phyloP scores from a whole-genome alignment of 768 basidiomycete genomes.

The Clitopilus passeckerianus region DNA sequence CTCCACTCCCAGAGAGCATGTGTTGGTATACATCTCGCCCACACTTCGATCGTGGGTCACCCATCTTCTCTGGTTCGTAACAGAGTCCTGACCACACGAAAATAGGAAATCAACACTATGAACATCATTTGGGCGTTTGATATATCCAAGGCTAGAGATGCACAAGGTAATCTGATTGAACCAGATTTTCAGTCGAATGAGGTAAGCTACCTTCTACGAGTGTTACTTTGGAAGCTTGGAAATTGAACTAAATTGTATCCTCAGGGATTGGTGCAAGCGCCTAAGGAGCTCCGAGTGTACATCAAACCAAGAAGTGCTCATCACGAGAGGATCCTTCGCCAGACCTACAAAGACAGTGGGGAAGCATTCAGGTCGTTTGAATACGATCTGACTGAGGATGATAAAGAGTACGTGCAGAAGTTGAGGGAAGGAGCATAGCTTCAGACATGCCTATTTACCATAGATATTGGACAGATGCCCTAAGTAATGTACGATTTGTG shows the following conservation, averaged over 20 bases:
- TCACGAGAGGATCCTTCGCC: not conserved
- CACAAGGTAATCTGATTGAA: no score
- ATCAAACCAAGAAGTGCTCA: not conserved
- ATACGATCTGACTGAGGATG: not conserved
- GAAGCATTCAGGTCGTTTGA: not conserved
- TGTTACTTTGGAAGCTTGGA: not conserved
- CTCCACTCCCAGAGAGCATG: not conserved
- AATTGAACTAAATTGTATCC: not conserved
- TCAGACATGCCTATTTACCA: constrained; percentile 18
- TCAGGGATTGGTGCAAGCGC: not conserved
- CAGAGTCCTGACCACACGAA: not conserved
- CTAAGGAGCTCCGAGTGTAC: not conserved
- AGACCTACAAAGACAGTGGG: not conserved
- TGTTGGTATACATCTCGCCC: not conserved
- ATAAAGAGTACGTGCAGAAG: not conserved
- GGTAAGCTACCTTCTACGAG: no score
- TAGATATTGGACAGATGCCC: not conserved
- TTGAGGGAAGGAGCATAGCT: not conserved
- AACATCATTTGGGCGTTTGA: constrained; percentile 23
- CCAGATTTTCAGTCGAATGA: not conserved
- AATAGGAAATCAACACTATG: not conserved
- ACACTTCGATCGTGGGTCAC: not conserved
- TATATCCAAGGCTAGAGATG: constrained; percentile 19
- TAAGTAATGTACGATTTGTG: no score
- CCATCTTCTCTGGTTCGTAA: not conserved